Conservation (phyloP, 805 yeast genomes). For the Suhomyces canberraensis region DNA sequence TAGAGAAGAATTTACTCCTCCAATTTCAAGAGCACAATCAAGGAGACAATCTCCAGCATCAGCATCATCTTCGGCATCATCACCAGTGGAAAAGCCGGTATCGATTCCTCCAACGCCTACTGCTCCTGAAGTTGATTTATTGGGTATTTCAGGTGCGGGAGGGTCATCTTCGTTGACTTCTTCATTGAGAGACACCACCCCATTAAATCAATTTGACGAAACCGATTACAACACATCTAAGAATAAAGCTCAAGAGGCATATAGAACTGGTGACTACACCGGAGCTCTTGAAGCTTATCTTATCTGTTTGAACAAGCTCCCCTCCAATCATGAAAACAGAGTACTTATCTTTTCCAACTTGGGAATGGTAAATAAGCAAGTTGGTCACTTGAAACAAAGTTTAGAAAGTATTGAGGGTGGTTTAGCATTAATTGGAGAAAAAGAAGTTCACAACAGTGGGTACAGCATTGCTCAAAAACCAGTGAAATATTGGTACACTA, state of each 20-base stretch:
- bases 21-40: neutral
- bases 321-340: conserved; percentile 59
- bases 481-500: conserved; percentile 69
- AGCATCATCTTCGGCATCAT: neutral
- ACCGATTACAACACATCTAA: conserved; percentile 48
- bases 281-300: conserved; percentile 61
- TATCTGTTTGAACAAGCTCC: conserved; percentile 48
- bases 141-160: conserved; percentile 19
- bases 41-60: neutral
- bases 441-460: conserved; percentile 20
- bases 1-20: neutral
- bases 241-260: conserved; percentile 57
- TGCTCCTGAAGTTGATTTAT: conserved; percentile 20
- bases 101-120: neutral
- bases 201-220: conserved; percentile 38
- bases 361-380: conserved; percentile 33
- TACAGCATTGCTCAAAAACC: conserved; percentile 46
- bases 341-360: conserved; percentile 75
- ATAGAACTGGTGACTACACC: conserved; percentile 79
- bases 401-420: conserved; percentile 41
- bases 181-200: conserved; percentile 12
- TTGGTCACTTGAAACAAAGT: conserved; percentile 13
- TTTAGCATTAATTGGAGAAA: conserved; percentile 30
- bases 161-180: conserved; percentile 3
- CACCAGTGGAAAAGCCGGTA: neutral